Evolutionary conservation across 148 eudicot species (phyloP), one percentile per base, ranked within the genome.

Genomic region (Mesembryanthemum crystallinum): DNA sequence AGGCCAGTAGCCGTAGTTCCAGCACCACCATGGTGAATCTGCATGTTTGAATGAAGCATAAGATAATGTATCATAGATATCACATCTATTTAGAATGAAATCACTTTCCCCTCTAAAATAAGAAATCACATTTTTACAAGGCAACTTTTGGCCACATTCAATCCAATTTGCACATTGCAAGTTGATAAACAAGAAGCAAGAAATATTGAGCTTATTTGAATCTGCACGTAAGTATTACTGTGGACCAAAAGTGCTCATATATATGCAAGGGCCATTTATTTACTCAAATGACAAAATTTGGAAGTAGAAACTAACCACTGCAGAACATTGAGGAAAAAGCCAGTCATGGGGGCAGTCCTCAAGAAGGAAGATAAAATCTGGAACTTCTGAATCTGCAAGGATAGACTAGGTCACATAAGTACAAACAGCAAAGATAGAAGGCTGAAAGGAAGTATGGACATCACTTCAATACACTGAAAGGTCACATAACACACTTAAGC

Each of bases 21-120:
- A 51, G 94, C 98, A 60, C 98, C 98, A 45, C 98, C 98, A 82
- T 95, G 98, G 75, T 95, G 98, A 73, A 88, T 88, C 96, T 91
- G 77, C 55, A 64, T n/a, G 37, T n/a, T 61, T 23, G 8, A 35
- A 51, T 29, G 25, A 80, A 45, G 42, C 57, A 64, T 15, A 23
- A 54, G n/a, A n/a, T n/a, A 9, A 23, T 69, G 2, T 52, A 57
- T 23, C 18, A 57, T 57, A 21, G n/a, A 57, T 23, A 57, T 7
- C 27, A 57, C 27, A 57, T 57, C 27, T 57, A 0, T 35, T 39
- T 43, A 43, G 14, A 13, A 21, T 52, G 17, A 71, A 21, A 32
- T n/a, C n/a, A n/a, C n/a, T n/a, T n/a, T n/a, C n/a, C n/a, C n/a
- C n/a, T n/a, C n/a, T n/a, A n/a, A n/a, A n/a, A n/a, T n/a, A n/a